A percentile compares a stretch with the other conserved stretches of the same genome.
These are phyloP conservation scores for Erysimum cheiri DNA, from an alignment of 441 rosid species.

Conservation along the genomic window DNA sequence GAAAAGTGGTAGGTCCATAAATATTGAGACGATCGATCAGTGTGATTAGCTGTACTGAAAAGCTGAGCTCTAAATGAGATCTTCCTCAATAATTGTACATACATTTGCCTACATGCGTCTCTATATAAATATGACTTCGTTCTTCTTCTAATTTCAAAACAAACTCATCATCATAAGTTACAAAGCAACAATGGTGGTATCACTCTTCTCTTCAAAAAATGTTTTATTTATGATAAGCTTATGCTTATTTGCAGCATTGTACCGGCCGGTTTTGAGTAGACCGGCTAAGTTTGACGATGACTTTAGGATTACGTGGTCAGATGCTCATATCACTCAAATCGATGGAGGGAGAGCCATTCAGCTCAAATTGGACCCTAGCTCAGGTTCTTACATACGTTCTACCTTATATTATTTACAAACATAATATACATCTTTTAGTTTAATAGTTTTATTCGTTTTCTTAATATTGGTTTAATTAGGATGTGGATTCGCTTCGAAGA, in stretches of 20 bases:
- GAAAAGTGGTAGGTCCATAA: slow-evolving; percentile 41
- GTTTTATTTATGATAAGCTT: slow-evolving; percentile 28
- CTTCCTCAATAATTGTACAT: slow-evolving; percentile 26
- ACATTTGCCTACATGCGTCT: slow-evolving; percentile 11
- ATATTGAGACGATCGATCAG: slow-evolving; percentile 31
- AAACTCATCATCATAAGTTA: slow-evolving; percentile 21
- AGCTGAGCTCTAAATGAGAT: slow-evolving; percentile 41
- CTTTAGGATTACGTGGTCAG: slow-evolving; percentile 79
- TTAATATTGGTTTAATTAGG: slow-evolving; percentile 50
- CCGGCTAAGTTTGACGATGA: slow-evolving; percentile 72
- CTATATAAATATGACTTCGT: slow-evolving; percentile 32
- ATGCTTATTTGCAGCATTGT: slow-evolving; percentile 40
- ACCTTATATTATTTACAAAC: not conserved
- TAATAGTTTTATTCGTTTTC: not conserved
- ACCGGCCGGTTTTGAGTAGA: slow-evolving; percentile 50
- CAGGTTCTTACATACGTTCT: slow-evolving; percentile 53
- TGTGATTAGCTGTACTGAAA: slow-evolving; percentile 42
- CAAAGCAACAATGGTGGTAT: slow-evolving; percentile 29
- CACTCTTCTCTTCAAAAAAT: slow-evolving; percentile 29
- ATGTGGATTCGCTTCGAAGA: slow-evolving; percentile 72
- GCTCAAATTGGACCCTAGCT: slow-evolving; percentile 72
- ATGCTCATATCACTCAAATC: slow-evolving; percentile 68
- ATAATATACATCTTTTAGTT: not conserved
- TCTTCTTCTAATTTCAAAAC: slow-evolving; percentile 10
- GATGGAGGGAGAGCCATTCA: slow-evolving; percentile 81